Evolutionary conservation across 345 rosid species (phyloP).

Genomic region (Citrus inodora): DNA sequence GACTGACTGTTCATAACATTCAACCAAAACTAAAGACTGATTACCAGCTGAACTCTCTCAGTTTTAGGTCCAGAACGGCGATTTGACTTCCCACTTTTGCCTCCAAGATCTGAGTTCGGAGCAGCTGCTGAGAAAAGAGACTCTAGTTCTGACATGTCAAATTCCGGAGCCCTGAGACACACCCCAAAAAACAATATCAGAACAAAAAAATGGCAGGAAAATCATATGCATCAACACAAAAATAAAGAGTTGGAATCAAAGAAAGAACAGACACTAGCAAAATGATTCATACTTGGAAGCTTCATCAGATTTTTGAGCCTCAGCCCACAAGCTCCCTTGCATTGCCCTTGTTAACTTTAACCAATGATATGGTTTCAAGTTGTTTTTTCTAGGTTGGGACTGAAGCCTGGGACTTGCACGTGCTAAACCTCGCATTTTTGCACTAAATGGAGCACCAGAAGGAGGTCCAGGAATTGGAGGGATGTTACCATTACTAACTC

Average conservation of each 20-base stretch:
- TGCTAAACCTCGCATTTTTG: conserved; percentile 48
- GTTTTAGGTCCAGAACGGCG: conserved; percentile 48
- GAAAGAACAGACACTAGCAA: neutral
- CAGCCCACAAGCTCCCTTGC: conserved; percentile 91
- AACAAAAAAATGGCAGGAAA: conserved; percentile 7
- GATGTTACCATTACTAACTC: conserved; percentile 37
- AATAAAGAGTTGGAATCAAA: conserved; percentile 8
- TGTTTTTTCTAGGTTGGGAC: conserved; percentile 54
- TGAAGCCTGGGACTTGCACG: conserved; percentile 41
- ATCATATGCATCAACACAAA: neutral
- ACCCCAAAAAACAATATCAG: conserved; percentile 15
- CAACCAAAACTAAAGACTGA: conserved; percentile 11
- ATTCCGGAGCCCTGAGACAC: conserved; percentile 65
- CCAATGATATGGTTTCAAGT: conserved; percentile 88
- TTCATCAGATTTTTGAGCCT: conserved; percentile 72
- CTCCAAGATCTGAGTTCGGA: conserved; percentile 43
- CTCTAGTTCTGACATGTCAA: conserved; percentile 81
- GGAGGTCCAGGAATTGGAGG: conserved; percentile 79
- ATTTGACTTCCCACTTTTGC: conserved; percentile 43
- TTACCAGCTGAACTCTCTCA: conserved; percentile 90
- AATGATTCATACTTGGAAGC: conserved; percentile 48
- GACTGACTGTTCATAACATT: neutral
- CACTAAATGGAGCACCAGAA: conserved; percentile 27
- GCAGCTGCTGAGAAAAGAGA: conserved; percentile 65
- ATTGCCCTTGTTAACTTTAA: conserved; percentile 81